Percentiles rank a stretch among this genome's conserved stretches.
Evolutionary conservation across 257 asterid species (phyloP).

Genomic region (Paraleonurus japonicus): DNA sequence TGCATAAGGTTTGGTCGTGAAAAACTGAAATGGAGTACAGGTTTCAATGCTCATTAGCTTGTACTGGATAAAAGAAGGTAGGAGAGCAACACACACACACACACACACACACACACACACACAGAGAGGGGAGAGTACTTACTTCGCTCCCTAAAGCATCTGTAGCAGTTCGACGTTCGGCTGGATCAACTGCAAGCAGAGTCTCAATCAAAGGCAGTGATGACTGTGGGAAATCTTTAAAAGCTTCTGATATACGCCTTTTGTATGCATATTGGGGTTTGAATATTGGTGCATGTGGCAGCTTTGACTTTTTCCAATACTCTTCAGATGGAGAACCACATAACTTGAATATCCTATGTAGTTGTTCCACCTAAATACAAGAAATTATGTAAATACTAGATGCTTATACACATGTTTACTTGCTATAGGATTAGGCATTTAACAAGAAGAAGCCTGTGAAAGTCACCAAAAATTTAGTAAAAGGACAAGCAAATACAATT

Average conservation of each 20-base stretch:
- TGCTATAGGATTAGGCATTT: neutral
- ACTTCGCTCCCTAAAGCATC: conserved; percentile 55
- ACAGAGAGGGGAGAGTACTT: conserved; percentile 9
- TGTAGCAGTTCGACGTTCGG: conserved; percentile 50
- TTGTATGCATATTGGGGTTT: conserved; percentile 52
- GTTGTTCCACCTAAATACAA: conserved; percentile 53
- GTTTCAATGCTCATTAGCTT: neutral
- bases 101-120: too few species aligned
- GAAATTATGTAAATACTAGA: conserved; percentile 13
- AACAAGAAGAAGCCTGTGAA: neutral
- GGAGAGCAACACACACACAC: too few species aligned
- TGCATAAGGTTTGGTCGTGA: conserved; percentile 50
- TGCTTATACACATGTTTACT: neutral
- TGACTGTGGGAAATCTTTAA: conserved; percentile 43
- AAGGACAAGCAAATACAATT: neutral
- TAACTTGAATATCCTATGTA: conserved; percentile 59
- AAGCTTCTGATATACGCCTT: conserved; percentile 42
- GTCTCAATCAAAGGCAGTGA: conserved; percentile 44
- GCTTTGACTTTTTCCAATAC: conserved; percentile 51
- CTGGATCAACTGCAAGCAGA: conserved; percentile 54
- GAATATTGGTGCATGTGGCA: conserved; percentile 46
- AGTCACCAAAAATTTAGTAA: neutral
- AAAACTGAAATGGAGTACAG: conserved; percentile 38
- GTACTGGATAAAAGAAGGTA: neutral
- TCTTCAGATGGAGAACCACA: conserved; percentile 71